Conservation (phyloP, 2,329 filamentous ascomycete species). For the Ophiostoma triangulosporum region DNA sequence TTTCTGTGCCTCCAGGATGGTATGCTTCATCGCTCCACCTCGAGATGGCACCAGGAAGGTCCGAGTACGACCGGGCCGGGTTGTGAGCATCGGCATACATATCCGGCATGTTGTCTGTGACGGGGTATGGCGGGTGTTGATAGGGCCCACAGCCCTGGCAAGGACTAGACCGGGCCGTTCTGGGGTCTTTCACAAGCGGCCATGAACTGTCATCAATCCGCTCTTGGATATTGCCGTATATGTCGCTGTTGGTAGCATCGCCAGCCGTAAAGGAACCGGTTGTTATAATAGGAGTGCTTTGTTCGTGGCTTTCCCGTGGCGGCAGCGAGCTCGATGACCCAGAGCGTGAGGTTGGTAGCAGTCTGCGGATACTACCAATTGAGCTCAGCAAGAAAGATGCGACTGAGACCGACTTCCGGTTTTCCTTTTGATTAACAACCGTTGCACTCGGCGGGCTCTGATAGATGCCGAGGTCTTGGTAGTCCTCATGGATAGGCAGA, state of each 20-base stretch:
- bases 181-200: neutral
- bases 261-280: neutral
- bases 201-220: neutral
- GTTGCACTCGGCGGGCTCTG: neutral
- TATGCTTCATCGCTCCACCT: neutral
- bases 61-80: neutral
- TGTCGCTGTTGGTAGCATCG: neutral
- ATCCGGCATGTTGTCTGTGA: neutral
- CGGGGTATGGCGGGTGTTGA: neutral
- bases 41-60: neutral
- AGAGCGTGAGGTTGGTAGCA: neutral
- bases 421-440: neutral
- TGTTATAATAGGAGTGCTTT: neutral
- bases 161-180: neutral
- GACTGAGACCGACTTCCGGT: neutral
- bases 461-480: neutral
- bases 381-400: neutral
- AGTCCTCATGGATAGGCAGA: neutral
- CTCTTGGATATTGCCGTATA: neutral
- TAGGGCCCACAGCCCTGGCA: neutral
- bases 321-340: neutral
- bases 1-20: neutral
- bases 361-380: neutral
- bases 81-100: neutral
- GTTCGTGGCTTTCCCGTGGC: neutral